These are phyloP conservation scores for Aspergillus neotritici DNA, from an alignment of 2,329 filamentous ascomycete species.

Conservation along the genomic window DNA sequence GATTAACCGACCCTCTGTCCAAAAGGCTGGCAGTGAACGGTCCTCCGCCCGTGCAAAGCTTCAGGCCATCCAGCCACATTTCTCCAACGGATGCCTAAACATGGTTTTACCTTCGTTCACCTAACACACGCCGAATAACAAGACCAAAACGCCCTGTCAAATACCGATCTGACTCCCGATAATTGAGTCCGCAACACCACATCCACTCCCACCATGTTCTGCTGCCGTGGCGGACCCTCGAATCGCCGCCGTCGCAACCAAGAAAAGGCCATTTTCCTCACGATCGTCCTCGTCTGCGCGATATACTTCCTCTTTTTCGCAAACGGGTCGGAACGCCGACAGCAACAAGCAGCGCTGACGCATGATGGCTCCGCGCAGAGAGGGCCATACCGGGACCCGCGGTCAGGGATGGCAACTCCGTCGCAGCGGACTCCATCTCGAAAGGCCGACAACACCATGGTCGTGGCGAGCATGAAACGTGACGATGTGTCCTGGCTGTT, in stretches of 20 bases:
- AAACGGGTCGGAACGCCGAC: constrained; percentile 10
- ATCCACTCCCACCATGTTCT: constrained; percentile 23
- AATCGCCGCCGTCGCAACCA: constrained; percentile 31
- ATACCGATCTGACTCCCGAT: background rate
- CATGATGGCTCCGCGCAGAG: constrained; percentile 8
- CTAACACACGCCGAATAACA: too few species aligned
- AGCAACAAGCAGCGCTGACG: constrained; percentile 1
- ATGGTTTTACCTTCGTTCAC: too few species aligned
- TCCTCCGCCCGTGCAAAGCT: too few species aligned
- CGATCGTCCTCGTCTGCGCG: constrained; percentile 29
- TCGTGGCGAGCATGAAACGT: constrained; percentile 36
- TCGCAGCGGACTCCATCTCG: constrained; percentile 10
- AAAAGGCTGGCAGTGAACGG: too few species aligned
- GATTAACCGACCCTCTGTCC: too few species aligned
- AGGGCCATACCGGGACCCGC: constrained; percentile 11
- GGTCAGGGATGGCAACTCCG: constrained; percentile 15
- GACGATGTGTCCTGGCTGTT: constrained; percentile 39
- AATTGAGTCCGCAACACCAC: too few species aligned
- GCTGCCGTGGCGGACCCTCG: constrained; percentile 29
- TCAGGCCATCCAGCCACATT: too few species aligned
- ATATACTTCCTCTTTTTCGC: constrained; percentile 32
- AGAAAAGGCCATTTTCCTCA: constrained; percentile 30
- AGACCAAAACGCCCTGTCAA: background rate
- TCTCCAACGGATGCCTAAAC: too few species aligned
- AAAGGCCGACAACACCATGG: constrained; percentile 26